Evolutionary conservation across 2,329 filamentous ascomycete genomes (phyloP).

Genomic region (Lachnellula willkommii): DNA sequence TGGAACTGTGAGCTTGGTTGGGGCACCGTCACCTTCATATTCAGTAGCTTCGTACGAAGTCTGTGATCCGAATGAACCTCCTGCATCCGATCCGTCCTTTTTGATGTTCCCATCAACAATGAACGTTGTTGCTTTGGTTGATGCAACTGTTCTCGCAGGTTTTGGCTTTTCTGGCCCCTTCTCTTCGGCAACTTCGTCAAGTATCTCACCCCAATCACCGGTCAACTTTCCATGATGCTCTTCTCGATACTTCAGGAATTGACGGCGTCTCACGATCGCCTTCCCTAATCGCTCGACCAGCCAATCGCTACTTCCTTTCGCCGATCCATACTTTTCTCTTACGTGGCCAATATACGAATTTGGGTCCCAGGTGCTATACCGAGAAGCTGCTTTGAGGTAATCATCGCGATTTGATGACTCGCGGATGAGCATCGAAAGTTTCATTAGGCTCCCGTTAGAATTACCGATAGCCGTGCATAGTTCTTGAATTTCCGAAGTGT

Average conservation of each 20-base stretch:
- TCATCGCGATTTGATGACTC: constrained; percentile 22
- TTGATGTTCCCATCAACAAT: constrained; percentile 5
- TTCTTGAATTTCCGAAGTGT: constrained; percentile 23
- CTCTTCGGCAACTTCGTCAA: constrained; percentile 5
- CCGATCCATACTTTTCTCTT: constrained; percentile 18
- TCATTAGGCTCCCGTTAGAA: constrained; percentile 20
- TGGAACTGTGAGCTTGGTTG: constrained; percentile 15
- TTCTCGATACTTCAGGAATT: constrained; percentile 29
- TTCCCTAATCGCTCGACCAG: constrained; percentile 27
- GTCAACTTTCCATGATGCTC: constrained; percentile 26
- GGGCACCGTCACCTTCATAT: not conserved
- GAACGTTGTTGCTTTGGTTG: constrained; percentile 24
- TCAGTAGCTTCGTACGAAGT: constrained; percentile 24
- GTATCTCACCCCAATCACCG: constrained; percentile 11
- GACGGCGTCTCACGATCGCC: constrained; percentile 29
- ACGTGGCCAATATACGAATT: constrained; percentile 22
- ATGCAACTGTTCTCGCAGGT: constrained; percentile 5
- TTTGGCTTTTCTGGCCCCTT: constrained; percentile 3
- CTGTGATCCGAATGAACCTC: constrained; percentile 18
- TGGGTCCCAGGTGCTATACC: constrained; percentile 11
- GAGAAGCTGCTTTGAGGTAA: constrained; percentile 24
- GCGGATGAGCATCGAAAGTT: constrained; percentile 24
- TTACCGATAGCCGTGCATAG: constrained; percentile 17
- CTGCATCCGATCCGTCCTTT: constrained; percentile 7
- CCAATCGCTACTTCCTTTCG: constrained; percentile 15